These are phyloP conservation scores for Vitis vinifera DNA, from an alignment of 164 flowering plant species.

Conservation along the genomic window DNA sequence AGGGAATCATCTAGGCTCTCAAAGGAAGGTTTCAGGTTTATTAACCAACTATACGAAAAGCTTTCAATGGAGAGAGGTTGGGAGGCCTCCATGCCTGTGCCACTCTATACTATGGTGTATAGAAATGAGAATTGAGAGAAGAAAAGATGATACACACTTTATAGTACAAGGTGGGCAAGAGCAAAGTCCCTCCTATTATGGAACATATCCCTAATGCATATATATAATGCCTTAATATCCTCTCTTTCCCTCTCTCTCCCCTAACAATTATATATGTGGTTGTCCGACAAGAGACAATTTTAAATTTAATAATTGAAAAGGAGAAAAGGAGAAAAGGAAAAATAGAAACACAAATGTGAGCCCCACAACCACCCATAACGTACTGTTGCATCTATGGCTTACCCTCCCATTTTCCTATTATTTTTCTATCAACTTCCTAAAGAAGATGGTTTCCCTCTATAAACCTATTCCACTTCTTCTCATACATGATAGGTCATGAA, in stretches of 20 bases:
- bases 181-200: conserved; percentile 7
- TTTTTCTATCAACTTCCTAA: conserved; percentile 15
- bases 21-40: conserved; percentile 55
- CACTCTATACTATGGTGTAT: neutral
- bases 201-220: conserved; percentile 5
- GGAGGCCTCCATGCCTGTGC: conserved; percentile 51
- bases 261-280: conserved; percentile 35
- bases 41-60: conserved; percentile 86
- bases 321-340: conserved; percentile 10
- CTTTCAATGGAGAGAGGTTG: conserved; percentile 76
- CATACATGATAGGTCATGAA: no score
- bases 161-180: conserved; percentile 1
- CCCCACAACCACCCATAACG: conserved; percentile 27
- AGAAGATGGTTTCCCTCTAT: conserved; percentile 2
- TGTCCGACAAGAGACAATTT: conserved; percentile 32
- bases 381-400: conserved; percentile 24
- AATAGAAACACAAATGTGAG: conserved; percentile 31
- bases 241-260: conserved; percentile 2
- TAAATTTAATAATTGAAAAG: conserved; percentile 29
- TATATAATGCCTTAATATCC: conserved; percentile 19
- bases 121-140: neutral
- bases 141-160: conserved; percentile 3
- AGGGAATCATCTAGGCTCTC: conserved; percentile 45
- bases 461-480: neutral
- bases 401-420: conserved; percentile 10